phyloP scores from a whole-genome alignment of 2,329 filamentous ascomycete genomes.

The Botrytis elliptica region DNA sequence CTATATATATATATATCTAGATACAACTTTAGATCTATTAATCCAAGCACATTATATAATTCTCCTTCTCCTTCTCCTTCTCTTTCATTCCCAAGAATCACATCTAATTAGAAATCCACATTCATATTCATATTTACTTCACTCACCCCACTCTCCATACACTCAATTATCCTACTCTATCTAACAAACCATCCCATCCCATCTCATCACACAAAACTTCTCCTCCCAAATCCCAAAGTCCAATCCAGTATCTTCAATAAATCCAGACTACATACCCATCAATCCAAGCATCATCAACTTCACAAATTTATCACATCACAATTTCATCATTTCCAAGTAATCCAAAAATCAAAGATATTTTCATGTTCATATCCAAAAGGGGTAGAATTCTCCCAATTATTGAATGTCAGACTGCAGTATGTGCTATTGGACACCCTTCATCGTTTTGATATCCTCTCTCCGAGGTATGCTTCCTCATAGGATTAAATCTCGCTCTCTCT shows the following conservation, averaged over 20 bases:
- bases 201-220: background rate
- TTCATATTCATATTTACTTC: too few species aligned
- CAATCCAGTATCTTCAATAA: background rate
- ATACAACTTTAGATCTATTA: too few species aligned
- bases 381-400: background rate
- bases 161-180: background rate
- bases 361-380: background rate
- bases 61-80: too few species aligned
- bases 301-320: background rate
- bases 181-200: background rate
- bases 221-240: background rate
- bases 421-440: background rate
- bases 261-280: background rate
- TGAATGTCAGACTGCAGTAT: background rate
- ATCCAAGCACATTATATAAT: too few species aligned
- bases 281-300: background rate
- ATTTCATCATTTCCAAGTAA: background rate
- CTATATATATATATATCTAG: too few species aligned
- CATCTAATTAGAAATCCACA: too few species aligned
- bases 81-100: too few species aligned
- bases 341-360: background rate
- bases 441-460: background rate
- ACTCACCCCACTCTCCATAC: too few species aligned
- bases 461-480: background rate
- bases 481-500: background rate